Percentiles rank a stretch among this genome's conserved stretches.
Conservation (phyloP, 2,329 filamentous ascomycete species). For the Neofusicoccum umdonicola region DNA sequence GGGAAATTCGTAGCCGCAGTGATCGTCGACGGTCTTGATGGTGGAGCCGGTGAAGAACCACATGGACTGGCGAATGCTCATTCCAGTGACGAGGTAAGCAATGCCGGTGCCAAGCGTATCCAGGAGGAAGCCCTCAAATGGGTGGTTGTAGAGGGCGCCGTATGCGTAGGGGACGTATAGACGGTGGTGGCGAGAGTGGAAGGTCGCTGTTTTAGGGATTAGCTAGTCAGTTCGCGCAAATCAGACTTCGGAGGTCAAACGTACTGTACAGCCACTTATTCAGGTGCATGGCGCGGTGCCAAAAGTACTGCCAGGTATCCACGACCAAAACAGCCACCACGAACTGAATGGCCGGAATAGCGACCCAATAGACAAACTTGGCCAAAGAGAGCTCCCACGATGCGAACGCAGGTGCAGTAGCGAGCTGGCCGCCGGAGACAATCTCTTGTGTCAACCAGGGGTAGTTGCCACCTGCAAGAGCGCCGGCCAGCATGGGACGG, state of each 20-base stretch:
- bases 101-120: slow-evolving; percentile 86
- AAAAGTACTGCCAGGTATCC: slow-evolving; percentile 98
- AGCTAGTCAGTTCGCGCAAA: background rate
- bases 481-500: slow-evolving; percentile 72
- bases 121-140: slow-evolving; percentile 87
- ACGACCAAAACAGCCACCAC: slow-evolving; percentile 70
- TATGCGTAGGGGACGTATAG: slow-evolving; percentile 98
- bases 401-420: slow-evolving; percentile 69
- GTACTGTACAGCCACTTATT: slow-evolving; percentile 96
- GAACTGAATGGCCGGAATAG: slow-evolving; percentile 77
- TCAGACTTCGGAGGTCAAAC: slow-evolving; percentile 35
- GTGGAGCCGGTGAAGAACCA: slow-evolving; percentile 85
- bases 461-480: slow-evolving; percentile 77
- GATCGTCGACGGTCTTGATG: slow-evolving; percentile 96
- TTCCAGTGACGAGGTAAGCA: slow-evolving; percentile 74
- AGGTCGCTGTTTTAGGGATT: slow-evolving; percentile 58
- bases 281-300: slow-evolving; percentile 94
- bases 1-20: slow-evolving; percentile 93
- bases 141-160: slow-evolving; percentile 95
- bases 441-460: slow-evolving; percentile 64
- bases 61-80: slow-evolving; percentile 85
- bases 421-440: slow-evolving; percentile 49
- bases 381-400: slow-evolving; percentile 76
- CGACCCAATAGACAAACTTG: slow-evolving; percentile 73
- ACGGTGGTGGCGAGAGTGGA: slow-evolving; percentile 93